These are phyloP conservation scores for Wickerhamomyces strasburgensis DNA, from an alignment of 805 yeast species.

Conservation along the genomic window DNA sequence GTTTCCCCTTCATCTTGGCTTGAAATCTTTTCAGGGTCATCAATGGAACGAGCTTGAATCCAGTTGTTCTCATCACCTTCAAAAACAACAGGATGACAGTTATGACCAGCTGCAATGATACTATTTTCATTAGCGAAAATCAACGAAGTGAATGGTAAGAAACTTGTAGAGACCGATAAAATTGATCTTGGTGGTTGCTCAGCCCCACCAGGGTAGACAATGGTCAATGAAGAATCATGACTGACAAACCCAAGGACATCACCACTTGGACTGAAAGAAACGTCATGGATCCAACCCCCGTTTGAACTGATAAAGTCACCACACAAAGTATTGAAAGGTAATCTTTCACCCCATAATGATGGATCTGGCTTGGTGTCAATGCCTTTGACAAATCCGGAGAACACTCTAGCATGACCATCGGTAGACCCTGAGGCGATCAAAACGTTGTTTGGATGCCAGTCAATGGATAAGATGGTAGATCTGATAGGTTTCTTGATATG, in stretches of 20 bases:
- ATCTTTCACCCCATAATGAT: constrained; percentile 87
- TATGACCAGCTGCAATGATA: constrained; percentile 86
- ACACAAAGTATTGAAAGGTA: constrained; percentile 89
- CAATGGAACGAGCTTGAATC: constrained; percentile 47
- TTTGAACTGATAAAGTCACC: constrained; percentile 70
- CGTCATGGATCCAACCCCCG: constrained; percentile 91
- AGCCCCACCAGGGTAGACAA: constrained; percentile 71
- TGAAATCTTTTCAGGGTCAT: constrained; percentile 50
- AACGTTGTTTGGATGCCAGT: constrained; percentile 93
- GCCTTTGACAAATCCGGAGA: constrained; percentile 84
- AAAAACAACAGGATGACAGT: constrained; percentile 84
- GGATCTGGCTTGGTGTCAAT: constrained; percentile 79
- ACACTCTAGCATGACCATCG: constrained; percentile 88
- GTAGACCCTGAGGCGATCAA: constrained; percentile 87
- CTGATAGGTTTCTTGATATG: constrained; percentile 94
- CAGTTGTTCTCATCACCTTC: constrained; percentile 61
- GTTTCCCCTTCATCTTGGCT: constrained; percentile 50
- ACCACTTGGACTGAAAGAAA: constrained; percentile 76
- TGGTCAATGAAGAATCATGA: constrained; percentile 80
- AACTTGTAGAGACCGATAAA: constrained; percentile 53
- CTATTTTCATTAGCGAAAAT: constrained; percentile 63
- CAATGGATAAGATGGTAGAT: constrained; percentile 75
- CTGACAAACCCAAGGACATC: constrained; percentile 75
- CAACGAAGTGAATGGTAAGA: constrained; percentile 76
- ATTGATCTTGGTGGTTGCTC: constrained; percentile 62